A percentile compares a stretch with the other conserved stretches of the same genome.
Evolutionary conservation across 2,329 filamentous ascomycete species (phyloP).

Genomic region (Reticulascus tulasneorum): DNA sequence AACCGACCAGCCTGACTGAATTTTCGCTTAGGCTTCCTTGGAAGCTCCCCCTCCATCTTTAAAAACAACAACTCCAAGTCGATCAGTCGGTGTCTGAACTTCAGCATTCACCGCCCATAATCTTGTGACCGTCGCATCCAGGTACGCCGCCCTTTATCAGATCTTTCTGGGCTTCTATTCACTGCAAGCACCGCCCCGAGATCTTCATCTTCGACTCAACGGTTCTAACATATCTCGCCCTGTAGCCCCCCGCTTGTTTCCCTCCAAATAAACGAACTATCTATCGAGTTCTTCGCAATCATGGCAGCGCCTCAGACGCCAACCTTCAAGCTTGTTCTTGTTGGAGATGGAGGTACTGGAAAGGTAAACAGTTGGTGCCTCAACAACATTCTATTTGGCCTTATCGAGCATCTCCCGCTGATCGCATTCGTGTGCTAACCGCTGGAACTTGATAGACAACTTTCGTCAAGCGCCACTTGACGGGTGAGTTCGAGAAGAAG

Average conservation of each 20-base stretch:
- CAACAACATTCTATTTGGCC: background rate
- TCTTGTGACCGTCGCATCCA: no score
- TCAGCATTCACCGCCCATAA: conserved; percentile 9
- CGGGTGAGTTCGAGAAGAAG: conserved; percentile 99
- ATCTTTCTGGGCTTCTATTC: no score
- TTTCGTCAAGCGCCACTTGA: conserved; percentile 99
- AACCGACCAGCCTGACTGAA: conserved; percentile 31
- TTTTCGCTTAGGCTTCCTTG: conserved; percentile 37
- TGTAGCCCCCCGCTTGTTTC: conserved; percentile 50
- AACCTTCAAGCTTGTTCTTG: conserved; percentile 99
- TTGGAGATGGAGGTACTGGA: conserved; percentile 98
- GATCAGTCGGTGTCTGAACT: conserved; percentile 28
- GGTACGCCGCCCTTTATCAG: no score
- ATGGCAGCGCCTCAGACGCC: conserved; percentile 65
- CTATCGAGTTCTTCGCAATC: conserved; percentile 25
- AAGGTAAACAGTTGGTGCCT: conserved; percentile 59
- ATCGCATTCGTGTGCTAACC: conserved; percentile 16
- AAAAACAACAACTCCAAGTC: conserved; percentile 32
- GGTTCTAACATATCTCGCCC: conserved; percentile 12
- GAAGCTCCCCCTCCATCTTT: conserved; percentile 38
- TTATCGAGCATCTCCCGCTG: background rate
- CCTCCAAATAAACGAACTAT: conserved; percentile 28
- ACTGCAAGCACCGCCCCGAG: no score
- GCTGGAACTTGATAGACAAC: conserved; percentile 66
- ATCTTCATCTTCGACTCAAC: conserved; percentile 8